Conservation (phyloP, 352 stramenopile genomes). For the Phytophthora meadii region DNA sequence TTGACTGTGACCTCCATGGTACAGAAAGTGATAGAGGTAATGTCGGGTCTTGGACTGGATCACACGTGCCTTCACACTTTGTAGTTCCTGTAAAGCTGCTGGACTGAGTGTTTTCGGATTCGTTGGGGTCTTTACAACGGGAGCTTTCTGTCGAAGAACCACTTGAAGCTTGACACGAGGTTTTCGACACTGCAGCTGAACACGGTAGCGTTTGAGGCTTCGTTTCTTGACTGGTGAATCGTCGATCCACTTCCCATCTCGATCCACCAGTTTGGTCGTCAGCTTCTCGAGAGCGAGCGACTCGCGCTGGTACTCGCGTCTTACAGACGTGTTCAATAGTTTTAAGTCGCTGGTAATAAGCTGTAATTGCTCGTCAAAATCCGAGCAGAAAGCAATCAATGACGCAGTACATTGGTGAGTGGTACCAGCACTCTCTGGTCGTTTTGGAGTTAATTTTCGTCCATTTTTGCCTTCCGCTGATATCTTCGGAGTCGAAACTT, state of each 20-base stretch:
- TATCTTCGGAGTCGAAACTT: too few species aligned
- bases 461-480: not conserved
- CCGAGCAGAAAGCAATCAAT: too few species aligned
- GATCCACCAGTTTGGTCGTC: constrained; percentile 16
- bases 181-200: constrained; percentile 12
- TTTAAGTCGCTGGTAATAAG: too few species aligned
- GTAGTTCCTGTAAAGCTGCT: constrained; percentile 13
- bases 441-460: not conserved
- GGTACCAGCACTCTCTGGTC: not conserved
- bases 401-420: constrained; percentile 5
- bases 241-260: not conserved
- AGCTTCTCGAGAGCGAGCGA: too few species aligned
- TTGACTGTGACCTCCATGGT: too few species aligned
- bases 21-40: constrained; percentile 35
- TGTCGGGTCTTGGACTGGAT: constrained; percentile 33
- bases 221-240: not conserved
- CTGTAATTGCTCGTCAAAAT: too few species aligned
- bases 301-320: too few species aligned
- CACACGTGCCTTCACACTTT: constrained; percentile 32
- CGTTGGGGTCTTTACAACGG: not conserved
- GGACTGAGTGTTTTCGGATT: constrained; percentile 18
- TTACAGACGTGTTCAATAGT: too few species aligned
- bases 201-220: not conserved
- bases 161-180: constrained; percentile 29
- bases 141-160: not conserved